Evolutionary conservation across 140 eudicot genomes (phyloP), one percentile per base, ranked within the genome.

Genomic region (Bidens hawaiensis): DNA sequence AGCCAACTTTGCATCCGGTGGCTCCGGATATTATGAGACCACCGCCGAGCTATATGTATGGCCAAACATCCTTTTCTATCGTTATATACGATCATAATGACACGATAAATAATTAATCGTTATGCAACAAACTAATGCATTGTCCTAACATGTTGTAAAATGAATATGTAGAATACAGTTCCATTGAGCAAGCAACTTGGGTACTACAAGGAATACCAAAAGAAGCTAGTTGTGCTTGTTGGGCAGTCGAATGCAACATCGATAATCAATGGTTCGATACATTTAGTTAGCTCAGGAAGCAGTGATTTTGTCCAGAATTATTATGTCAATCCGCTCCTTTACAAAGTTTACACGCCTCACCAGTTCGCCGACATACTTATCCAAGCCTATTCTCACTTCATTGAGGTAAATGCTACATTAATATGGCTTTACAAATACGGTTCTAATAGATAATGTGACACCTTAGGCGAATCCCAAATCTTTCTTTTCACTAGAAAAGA

Each of bases 271-370:
- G 93, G 87, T 3, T 86, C 96, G 24, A 41, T 93, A 21, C 75
- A 88, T 58, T 48, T 93, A 26, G 8, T 93, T 34, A 93, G 95
- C 68, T 66, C 87, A 59, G 99, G 99, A 58, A 85, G 95, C 56
- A 87, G 95, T 69, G 99, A 93, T 62, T 88, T 88, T 81, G 81
- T 91, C 0, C 96, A 87, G 61, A 88, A 87, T 67, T 93, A 93
- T 41, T 93, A 93, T 53, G 73, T 93, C 24, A 85, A 88, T 48
- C 99, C 99, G 55, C 80, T 81, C 7, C 89, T 93, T 27, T 84
- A 87, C 95, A 48, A 85, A 72, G 65, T 53, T 21, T 93, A 93
- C 81, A 80, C 89, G 18, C 72, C 95, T 36, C 78, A 85, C 43
- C 84, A 85, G 30, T 93, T 88, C 70, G 72, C 96, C 2, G 81